These are phyloP conservation scores for Myriangium duriaei DNA, from an alignment of 2,329 filamentous ascomycete species.

Conservation along the genomic window DNA sequence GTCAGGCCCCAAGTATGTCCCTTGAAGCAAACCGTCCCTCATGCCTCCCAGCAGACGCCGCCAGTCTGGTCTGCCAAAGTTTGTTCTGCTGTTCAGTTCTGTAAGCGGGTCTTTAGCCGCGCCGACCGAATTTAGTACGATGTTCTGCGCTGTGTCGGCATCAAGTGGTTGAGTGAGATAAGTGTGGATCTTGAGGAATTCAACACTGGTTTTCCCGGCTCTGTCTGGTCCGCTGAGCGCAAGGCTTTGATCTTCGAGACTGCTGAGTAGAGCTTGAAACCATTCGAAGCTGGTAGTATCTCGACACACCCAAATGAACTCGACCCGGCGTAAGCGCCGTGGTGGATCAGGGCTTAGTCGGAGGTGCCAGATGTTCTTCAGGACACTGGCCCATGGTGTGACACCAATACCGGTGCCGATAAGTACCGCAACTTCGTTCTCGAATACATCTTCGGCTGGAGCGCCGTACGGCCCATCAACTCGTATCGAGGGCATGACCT, in stretches of 20 bases:
- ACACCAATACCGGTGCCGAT: constrained; percentile 81
- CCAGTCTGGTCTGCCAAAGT: constrained; percentile 93
- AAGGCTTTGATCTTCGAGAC: constrained; percentile 74
- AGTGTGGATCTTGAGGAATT: constrained; percentile 96
- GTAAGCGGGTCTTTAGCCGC: constrained; percentile 80
- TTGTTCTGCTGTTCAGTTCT: constrained; percentile 77
- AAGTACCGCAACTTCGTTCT: constrained; percentile 77
- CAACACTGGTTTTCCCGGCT: constrained; percentile 52
- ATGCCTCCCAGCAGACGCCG: constrained; percentile 65
- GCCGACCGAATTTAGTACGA: constrained; percentile 90
- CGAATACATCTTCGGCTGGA: constrained; percentile 92
- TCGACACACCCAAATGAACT: constrained; percentile 98
- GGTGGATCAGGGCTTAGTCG: constrained; percentile 83
- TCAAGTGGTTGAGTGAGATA: constrained; percentile 93
- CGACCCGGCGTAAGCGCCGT: constrained; percentile 77
- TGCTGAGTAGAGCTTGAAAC: constrained; percentile 90
- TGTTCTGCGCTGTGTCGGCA: constrained; percentile 86
- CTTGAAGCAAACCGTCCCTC: constrained; percentile 75
- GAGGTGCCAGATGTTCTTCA: constrained; percentile 98
- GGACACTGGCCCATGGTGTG: constrained; percentile 72
- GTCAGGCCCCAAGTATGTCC: constrained; percentile 65
- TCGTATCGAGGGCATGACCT: constrained; percentile 78
- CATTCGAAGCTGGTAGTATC: constrained; percentile 94
- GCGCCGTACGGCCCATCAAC: constrained; percentile 95
- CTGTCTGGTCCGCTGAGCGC: constrained; percentile 34